Base-by-base conservation (phyloP, 2,329 filamentous ascomycete species). In the Hymenoscyphus albidus region DNA sequence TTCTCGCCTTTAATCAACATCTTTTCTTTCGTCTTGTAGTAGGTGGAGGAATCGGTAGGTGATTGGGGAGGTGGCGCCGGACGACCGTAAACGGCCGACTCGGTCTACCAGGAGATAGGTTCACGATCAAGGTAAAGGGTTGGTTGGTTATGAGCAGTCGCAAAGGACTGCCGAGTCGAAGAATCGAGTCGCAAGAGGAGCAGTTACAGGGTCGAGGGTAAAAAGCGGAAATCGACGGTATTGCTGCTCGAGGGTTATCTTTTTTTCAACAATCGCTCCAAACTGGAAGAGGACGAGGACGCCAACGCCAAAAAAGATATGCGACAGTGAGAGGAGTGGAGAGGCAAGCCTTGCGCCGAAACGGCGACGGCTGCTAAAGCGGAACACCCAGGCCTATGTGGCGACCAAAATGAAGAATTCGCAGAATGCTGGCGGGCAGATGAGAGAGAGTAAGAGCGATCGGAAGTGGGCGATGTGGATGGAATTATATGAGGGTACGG, bases 1-100 rank as follows among this genome's bases (percentile, higher is more conserved):
- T 98, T 98, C 83, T 97, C 92, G 79, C 94, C 94, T 84, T 97
- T 88, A 78, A 93, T 91, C 78, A 93, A 84, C 91, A 93, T 93
- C 67, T 74, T 79, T 74, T 56, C 54, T 40, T 63, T 59, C 67
- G 67, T 63, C 67, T 69, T 65, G 66, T 63, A 27, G n/a, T 67
- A 67, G 63, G 62, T 67, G 55, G 66, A 65, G 66, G 58, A 63
- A 64, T 62, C 63, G 51, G 35, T 35, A 62, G 56, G 55, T 44
- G n/a, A n/a, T 51, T 22, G 22, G 12, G 14, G n/a, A 22, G 22
- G 44, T 62, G 61, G 64, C 57, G 61, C 66, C 65, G 68, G 68
- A 70, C 69, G 72, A 74, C 70, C 67, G 70, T 69, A 63, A 70
- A 66, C 69, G 67, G 70, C 62, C 70, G 68, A 69, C 68, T 65